Evolutionary conservation across 2,329 filamentous ascomycete genomes (phyloP), one percentile per base, ranked within the genome.

Genomic region (Endoconidiophora polonica): DNA sequence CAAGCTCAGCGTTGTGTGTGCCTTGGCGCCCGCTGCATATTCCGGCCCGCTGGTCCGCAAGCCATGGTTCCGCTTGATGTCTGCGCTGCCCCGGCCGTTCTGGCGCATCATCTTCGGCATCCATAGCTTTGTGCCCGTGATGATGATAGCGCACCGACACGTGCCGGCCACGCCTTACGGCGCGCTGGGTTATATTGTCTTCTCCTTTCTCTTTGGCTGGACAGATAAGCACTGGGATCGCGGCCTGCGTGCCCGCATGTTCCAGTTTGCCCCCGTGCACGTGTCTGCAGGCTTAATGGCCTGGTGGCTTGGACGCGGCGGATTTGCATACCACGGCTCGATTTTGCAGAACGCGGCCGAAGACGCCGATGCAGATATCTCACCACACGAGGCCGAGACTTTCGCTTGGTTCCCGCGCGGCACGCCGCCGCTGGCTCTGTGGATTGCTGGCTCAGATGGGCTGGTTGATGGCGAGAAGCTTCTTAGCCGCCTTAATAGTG

Each of bases 301-400:
- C 4, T 96, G 90, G 90, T 95, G 90, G 90, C 72, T 95, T 0
- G 90, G 88, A 0, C 70, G 81, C 3, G 86, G 91, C 58, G 87
- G 87, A 57, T 95, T 94, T 59, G 69, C 71, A 2, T 63, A 62
- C 57, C 86, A 94, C 58, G 86, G 84, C 61, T 95, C 88, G 60
- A 93, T 95, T 47, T 68, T 95, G 5, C 74, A 84, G 1, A 94
- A 87, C 1, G 74, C 76, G 38, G 71, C 74, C 6, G 80, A 85
- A 57, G 77, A 81, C 41, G 66, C 83, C 49, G 76, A 80, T 46
- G 65, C 60, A 38, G 60, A 62, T 44, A 4, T 50, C 23, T 49
- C 55, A n/a, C 44, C 53, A 47, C 36, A 49, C 22, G 48, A 52
- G 38, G 38, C n/a, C 40, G 39, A 46, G 23, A 23, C 63, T 40